Base-by-base conservation (phyloP, 2,329 filamentous ascomycete species). In the Aspergillaceae sp. region DNA sequence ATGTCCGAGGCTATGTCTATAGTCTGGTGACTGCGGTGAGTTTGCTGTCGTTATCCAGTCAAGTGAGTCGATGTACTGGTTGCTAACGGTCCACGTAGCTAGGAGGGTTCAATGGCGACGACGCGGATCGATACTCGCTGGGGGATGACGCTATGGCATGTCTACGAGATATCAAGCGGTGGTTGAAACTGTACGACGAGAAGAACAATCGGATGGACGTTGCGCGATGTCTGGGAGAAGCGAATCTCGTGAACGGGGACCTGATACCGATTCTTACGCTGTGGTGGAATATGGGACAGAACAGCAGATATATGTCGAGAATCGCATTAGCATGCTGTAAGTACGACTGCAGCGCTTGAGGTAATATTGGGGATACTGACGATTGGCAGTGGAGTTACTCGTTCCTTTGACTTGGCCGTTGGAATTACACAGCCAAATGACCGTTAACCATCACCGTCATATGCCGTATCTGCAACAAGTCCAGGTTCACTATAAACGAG, bases 351-450 rank as follows among this genome's bases (percentile, higher is more conserved):
- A 6, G 35, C 26, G 19, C 4, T 9, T 28, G 29, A 29, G 47
- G 10, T 26, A 19, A 28, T 29, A 5, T 38, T 46, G 19, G 19
- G 19, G 44, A 48, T 57, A 65, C 64, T 57, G 19, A 40, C 43
- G 37, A 38, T 48, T 47, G 44, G 38, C 36, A 78, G 73, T 95
- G 67, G 91, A 98, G 69, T 73, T 98, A 41, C 77, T 98, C 61
- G 87, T 94, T 1, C 89, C 90, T 4, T 71, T 98, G 59, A 98
- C 92, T 11, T 97, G 91, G 91, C 91, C 92, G 0, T 76, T 95
- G 59, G 87, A 95, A 51, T 82, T 90, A 49, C 75, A 80, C 51
- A 82, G 85, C 48, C 79, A 85, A 59, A 91, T 92, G 79, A 97
- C 89, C 3, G 74, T 89, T 57, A 97, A 98, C 63, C 88, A 97